A percentile compares a stretch with the other conserved stretches of the same genome.
Evolutionary conservation across 805 yeast species (phyloP).

Genomic region (Pichia eremophila): DNA sequence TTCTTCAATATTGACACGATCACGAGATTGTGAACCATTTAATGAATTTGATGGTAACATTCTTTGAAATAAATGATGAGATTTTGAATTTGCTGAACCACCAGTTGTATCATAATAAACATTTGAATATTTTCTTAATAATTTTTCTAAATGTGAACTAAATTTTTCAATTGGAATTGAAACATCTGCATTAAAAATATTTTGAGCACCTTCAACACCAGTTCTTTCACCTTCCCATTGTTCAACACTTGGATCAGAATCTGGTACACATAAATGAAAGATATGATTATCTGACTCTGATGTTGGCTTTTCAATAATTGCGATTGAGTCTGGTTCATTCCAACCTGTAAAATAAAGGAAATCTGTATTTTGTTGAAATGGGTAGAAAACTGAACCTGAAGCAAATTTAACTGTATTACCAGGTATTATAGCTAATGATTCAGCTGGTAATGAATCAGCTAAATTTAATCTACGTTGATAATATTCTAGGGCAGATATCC

Average conservation of each 20-base stretch:
- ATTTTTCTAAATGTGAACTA: conserved; percentile 32
- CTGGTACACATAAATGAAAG: conserved; percentile 79
- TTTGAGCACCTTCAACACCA: conserved; percentile 74
- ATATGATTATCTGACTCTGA: conserved; percentile 36
- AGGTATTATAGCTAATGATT: conserved; percentile 62
- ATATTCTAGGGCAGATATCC: conserved; percentile 78
- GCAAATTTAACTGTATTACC: conserved; percentile 70
- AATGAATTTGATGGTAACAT: conserved; percentile 13
- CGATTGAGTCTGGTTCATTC: conserved; percentile 79
- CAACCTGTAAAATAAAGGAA: conserved; percentile 84
- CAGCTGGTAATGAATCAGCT: conserved; percentile 46
- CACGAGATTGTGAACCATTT: conserved; percentile 14
- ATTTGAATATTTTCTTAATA: conserved; percentile 39
- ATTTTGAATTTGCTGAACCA: conserved; percentile 4
- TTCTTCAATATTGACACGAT: conserved; percentile 10
- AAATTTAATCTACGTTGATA: conserved; percentile 58
- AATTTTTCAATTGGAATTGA: conserved; percentile 44
- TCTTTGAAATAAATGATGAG: conserved; percentile 5
- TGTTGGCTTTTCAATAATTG: conserved; percentile 51
- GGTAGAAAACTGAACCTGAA: conserved; percentile 84
- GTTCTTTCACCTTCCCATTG: conserved; percentile 94
- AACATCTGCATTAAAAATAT: conserved; percentile 81
- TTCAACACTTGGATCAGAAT: conserved; percentile 66
- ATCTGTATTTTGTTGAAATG: conserved; percentile 88
- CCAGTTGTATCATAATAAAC: conserved; percentile 44